These are phyloP conservation scores for Holtermannia corniformis DNA, from an alignment of 768 basidiomycete species.

Conservation along the genomic window DNA sequence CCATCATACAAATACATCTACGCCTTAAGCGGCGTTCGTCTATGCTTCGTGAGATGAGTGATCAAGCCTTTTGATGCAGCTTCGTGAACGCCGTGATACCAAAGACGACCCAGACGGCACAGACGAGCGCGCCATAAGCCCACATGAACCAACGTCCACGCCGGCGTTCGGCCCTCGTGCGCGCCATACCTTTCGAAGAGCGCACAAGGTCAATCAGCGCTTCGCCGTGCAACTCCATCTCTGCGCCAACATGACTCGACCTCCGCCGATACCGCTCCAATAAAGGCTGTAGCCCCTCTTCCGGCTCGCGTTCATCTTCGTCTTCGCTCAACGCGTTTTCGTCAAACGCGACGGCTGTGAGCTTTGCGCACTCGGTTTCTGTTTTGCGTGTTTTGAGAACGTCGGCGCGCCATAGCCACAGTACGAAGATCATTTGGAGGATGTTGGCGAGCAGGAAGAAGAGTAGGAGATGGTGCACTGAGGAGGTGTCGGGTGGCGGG, in stretches of 20 bases:
- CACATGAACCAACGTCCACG: constrained; percentile 47
- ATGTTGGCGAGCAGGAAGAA: constrained; percentile 53
- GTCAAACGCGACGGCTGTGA: neutral
- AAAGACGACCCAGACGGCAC: neutral
- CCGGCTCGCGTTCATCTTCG: neutral
- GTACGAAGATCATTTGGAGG: constrained; percentile 50
- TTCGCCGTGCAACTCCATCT: neutral
- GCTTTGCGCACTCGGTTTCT: constrained; percentile 1
- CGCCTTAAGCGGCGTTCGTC: too few relatives aligned
- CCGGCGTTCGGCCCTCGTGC: constrained; percentile 39
- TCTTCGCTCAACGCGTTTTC: neutral
- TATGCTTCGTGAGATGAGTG: too few relatives aligned
- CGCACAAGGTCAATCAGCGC: neutral
- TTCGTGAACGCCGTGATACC: constrained; percentile 49
- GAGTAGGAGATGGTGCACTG: constrained; percentile 52
- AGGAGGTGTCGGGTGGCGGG: constrained; percentile 14
- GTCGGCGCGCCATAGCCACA: constrained; percentile 50
- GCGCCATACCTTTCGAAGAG: constrained; percentile 3
- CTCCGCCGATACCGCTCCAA: constrained; percentile 28
- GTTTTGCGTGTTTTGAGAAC: constrained; percentile 8
- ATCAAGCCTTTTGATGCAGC: too few relatives aligned
- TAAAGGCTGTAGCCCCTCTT: neutral
- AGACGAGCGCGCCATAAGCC: neutral
- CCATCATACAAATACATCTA: too few relatives aligned
- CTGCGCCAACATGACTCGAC: constrained; percentile 28